Conservation (phyloP, 192 early-diverging fungal genomes). For the Thamnidium elegans region DNA sequence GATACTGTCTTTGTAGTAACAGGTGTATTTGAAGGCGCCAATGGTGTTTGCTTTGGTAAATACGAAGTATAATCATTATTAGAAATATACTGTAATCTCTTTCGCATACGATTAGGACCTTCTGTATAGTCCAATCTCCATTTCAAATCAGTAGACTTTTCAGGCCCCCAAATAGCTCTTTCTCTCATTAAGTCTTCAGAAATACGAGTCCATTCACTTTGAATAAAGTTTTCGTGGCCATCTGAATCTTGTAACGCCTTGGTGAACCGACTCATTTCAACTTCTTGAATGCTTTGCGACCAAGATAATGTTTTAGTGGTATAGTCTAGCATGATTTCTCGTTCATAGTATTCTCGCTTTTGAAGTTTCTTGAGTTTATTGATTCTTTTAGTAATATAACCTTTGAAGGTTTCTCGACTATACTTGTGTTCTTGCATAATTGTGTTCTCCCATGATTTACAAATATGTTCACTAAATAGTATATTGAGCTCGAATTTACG, state of each 20-base stretch:
- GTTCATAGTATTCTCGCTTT: constrained; percentile 39
- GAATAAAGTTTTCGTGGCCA: constrained; percentile 55
- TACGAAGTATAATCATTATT: constrained; percentile 32
- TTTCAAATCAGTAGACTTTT: constrained; percentile 22
- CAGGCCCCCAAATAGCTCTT: constrained; percentile 60
- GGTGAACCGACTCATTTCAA: constrained; percentile 53
- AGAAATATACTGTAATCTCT: constrained; percentile 48
- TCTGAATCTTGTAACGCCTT: constrained; percentile 58
- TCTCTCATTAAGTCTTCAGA: constrained; percentile 53
- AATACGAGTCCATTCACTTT: constrained; percentile 58
- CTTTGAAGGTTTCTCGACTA: constrained; percentile 47
- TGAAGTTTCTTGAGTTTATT: constrained; percentile 52
- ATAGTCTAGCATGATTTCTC: constrained; percentile 52
- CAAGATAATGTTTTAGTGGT: constrained; percentile 48
- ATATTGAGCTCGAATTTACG: constrained; percentile 47
- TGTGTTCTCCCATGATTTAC: constrained; percentile 56
- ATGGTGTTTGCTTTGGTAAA: constrained; percentile 35
- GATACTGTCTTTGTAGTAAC: not conserved
- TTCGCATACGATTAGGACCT: constrained; percentile 49
- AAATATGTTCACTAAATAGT: constrained; percentile 55
- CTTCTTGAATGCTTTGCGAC: constrained; percentile 55
- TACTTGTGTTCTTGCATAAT: constrained; percentile 50
- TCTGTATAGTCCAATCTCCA: constrained; percentile 64
- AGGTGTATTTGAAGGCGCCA: not conserved
- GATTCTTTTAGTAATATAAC: constrained; percentile 43